These are phyloP conservation scores for Calonectria multiphialidica DNA, from an alignment of 2,329 filamentous ascomycete genomes.

Conservation along the genomic window DNA sequence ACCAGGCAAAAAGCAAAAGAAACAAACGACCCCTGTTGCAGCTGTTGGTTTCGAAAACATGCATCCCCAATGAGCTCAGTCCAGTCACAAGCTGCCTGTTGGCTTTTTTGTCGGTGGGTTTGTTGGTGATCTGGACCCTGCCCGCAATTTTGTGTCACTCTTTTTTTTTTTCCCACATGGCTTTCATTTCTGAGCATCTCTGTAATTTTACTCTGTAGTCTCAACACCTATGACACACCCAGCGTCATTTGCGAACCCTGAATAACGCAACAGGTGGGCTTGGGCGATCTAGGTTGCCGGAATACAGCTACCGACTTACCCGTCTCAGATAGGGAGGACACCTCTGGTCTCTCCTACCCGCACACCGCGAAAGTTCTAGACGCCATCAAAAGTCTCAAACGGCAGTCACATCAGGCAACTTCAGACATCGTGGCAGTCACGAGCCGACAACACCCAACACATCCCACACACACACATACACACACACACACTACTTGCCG, in stretches of 20 bases:
- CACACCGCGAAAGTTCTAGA: conserved; percentile 3
- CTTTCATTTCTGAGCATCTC: neutral
- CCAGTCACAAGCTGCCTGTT: neutral
- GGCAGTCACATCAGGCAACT: conserved; percentile 13
- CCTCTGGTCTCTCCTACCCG: neutral
- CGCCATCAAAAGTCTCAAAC: conserved; percentile 7
- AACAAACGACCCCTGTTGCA: conserved; percentile 17
- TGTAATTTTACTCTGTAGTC: conserved; percentile 1
- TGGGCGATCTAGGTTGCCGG: neutral
- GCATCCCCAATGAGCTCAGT: neutral
- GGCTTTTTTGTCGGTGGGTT: neutral
- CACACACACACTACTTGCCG: neutral
- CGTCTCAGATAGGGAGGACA: neutral
- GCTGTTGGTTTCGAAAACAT: neutral
- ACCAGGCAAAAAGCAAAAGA: conserved; percentile 2
- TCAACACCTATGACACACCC: neutral
- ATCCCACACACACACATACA: neutral
- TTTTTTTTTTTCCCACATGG: neutral
- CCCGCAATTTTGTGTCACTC: neutral
- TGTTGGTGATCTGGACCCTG: neutral
- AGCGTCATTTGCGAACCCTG: neutral
- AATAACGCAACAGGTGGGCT: neutral
- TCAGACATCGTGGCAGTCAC: conserved; percentile 11
- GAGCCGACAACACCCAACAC: neutral
- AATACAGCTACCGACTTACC: neutral